A percentile compares a stretch with the other conserved stretches of the same genome.
These are phyloP conservation scores for Trichophyton simii DNA, from an alignment of 2,329 filamentous ascomycete genomes.

Conservation along the genomic window DNA sequence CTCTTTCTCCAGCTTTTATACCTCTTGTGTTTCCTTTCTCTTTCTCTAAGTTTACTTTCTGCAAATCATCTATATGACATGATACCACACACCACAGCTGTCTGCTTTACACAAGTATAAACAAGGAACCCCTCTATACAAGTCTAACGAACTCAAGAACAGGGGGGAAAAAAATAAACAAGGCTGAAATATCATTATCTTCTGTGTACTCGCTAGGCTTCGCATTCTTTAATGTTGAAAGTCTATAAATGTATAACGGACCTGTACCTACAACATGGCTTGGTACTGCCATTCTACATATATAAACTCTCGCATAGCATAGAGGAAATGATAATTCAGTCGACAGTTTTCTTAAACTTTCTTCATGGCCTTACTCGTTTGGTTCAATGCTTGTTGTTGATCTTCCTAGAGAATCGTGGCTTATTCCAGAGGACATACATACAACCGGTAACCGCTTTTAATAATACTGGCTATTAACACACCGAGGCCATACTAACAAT, in stretches of 20 bases:
- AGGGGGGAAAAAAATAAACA: not conserved
- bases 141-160: slow-evolving; percentile 3
- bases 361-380: not conserved
- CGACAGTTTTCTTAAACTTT: not conserved
- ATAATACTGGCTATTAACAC: too few relatives aligned
- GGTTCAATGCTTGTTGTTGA: not conserved
- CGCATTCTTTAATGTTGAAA: not conserved
- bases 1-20: slow-evolving; percentile 25
- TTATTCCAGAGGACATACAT: too few relatives aligned
- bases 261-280: not conserved
- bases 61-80: not conserved
- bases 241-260: not conserved
- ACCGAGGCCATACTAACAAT: too few relatives aligned
- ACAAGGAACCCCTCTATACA: not conserved
- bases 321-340: not conserved
- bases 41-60: not conserved
- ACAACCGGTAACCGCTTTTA: too few relatives aligned
- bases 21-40: slow-evolving; percentile 16
- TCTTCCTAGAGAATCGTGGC: too few relatives aligned
- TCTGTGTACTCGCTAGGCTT: not conserved
- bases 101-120: slow-evolving; percentile 4
- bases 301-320: not conserved
- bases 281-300: not conserved
- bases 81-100: not conserved
- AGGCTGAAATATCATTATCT: not conserved